Percentiles rank a stretch among this genome's conserved stretches.
phyloP scores from a whole-genome alignment of 2,329 filamentous ascomycete genomes.

The Fusarium camptoceras region DNA sequence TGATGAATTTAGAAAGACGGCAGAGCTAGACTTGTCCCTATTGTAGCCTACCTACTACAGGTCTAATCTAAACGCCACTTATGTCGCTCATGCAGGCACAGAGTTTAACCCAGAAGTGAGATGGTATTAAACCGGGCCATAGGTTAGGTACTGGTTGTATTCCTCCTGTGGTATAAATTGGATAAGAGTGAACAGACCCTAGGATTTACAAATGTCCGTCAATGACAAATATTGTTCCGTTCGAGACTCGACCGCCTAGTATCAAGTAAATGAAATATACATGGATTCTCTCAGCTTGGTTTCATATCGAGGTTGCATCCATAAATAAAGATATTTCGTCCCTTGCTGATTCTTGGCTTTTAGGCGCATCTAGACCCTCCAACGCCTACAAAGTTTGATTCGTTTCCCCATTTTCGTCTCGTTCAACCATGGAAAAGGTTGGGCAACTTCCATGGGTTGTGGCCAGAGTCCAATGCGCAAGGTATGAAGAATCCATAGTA shows the following conservation, averaged over 20 bases:
- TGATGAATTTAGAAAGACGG: not conserved
- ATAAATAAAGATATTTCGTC: not conserved
- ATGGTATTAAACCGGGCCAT: not conserved
- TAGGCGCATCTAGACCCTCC: conserved; percentile 27
- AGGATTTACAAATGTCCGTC: not conserved
- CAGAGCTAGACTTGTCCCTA: not conserved
- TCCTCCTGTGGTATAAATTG: not conserved
- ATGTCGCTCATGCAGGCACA: conserved; percentile 31
- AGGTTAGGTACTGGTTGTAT: no score
- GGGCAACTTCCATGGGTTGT: no score
- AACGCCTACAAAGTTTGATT: no score
- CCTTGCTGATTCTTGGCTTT: conserved; percentile 18
- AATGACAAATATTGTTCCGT: not conserved
- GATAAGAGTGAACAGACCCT: not conserved
- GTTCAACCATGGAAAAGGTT: no score
- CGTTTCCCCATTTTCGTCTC: no score
- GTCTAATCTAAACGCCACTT: conserved; percentile 30
- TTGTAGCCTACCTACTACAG: not conserved
- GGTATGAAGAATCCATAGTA: not conserved
- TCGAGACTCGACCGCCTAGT: conserved; percentile 2
- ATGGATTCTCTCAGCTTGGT: conserved; percentile 3
- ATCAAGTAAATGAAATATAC: conserved; percentile 8
- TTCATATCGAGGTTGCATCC: conserved; percentile 16
- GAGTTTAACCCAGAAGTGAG: conserved; percentile 5
- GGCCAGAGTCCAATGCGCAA: no score